Evolutionary conservation across 2,329 filamentous ascomycete species (phyloP).

Genomic region (Xylariaceae sp.): DNA sequence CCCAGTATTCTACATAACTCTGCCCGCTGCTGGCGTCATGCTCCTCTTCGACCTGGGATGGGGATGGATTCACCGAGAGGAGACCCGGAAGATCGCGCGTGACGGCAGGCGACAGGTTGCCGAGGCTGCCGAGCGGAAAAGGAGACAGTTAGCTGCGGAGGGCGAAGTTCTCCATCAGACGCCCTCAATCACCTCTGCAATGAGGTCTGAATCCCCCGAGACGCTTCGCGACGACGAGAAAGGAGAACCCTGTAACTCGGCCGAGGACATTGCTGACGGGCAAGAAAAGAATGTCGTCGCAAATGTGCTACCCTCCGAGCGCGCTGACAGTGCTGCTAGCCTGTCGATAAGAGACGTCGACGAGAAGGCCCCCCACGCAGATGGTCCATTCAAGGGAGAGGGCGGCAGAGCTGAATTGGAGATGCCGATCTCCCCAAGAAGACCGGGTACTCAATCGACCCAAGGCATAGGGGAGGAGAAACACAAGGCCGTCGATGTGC

Average conservation of each 20-base stretch:
- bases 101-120: constrained; percentile 45
- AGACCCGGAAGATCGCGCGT: constrained; percentile 58
- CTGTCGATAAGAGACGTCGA: background rate
- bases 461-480: constrained; percentile 4
- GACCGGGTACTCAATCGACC: constrained; percentile 10
- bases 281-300: background rate
- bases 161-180: constrained; percentile 3
- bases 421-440: background rate
- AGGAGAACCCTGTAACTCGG: background rate
- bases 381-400: background rate
- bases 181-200: background rate
- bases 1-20: constrained; percentile 63
- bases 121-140: constrained; percentile 28
- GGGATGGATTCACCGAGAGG: constrained; percentile 58
- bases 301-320: background rate
- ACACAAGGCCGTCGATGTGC: background rate
- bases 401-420: background rate
- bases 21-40: constrained; percentile 64
- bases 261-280: background rate
- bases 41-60: constrained; percentile 60
- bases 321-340: background rate
- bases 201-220: constrained; percentile 1
- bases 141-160: constrained; percentile 8
- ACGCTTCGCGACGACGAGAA: constrained; percentile 3
- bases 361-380: background rate